These are phyloP conservation scores for Biscogniauxia sp. DNA, from an alignment of 2,329 filamentous ascomycete species.

Conservation along the genomic window DNA sequence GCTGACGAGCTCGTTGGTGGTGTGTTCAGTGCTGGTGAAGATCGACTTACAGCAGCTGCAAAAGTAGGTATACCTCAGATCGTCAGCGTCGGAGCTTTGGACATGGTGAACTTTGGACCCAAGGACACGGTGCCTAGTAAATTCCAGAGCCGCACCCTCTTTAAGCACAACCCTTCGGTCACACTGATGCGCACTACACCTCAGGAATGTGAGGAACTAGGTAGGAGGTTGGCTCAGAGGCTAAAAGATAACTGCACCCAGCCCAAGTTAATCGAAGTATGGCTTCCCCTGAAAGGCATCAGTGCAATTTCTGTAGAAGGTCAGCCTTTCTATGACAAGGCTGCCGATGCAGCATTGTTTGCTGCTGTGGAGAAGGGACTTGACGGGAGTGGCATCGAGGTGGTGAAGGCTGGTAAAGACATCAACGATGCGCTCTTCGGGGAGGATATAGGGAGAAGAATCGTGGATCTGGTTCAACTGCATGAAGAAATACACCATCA, in stretches of 20 bases:
- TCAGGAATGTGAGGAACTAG: slow-evolving; percentile 57
- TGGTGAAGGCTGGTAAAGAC: slow-evolving; percentile 48
- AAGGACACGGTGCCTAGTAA: slow-evolving; percentile 43
- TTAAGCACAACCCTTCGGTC: slow-evolving; percentile 64
- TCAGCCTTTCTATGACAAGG: slow-evolving; percentile 49
- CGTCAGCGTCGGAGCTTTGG: slow-evolving; percentile 51
- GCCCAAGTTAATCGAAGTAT: slow-evolving; percentile 48
- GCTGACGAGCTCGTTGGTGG: slow-evolving; percentile 63
- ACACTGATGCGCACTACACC: slow-evolving; percentile 63
- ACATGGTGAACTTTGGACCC: slow-evolving; percentile 40
- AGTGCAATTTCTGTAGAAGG: slow-evolving; percentile 57
- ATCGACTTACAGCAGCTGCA: slow-evolving; percentile 56
- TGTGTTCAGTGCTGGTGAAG: slow-evolving; percentile 56
- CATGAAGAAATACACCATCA: too few relatives aligned
- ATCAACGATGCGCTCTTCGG: slow-evolving; percentile 48
- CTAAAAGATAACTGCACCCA: slow-evolving; percentile 41
- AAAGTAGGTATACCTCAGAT: slow-evolving; percentile 54
- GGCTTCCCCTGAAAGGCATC: slow-evolving; percentile 59
- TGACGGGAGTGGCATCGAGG: slow-evolving; percentile 43
- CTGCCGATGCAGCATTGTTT: slow-evolving; percentile 50
- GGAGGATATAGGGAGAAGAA: slow-evolving; percentile 20
- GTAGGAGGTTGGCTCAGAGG: slow-evolving; percentile 53
- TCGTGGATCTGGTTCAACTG: slow-evolving; percentile 18
- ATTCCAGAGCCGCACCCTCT: slow-evolving; percentile 50
- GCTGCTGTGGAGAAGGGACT: slow-evolving; percentile 49